Percentiles rank a stretch among this genome's conserved stretches.
Conservation (phyloP, 805 yeast species). For the Pichia pseudocactophila region DNA sequence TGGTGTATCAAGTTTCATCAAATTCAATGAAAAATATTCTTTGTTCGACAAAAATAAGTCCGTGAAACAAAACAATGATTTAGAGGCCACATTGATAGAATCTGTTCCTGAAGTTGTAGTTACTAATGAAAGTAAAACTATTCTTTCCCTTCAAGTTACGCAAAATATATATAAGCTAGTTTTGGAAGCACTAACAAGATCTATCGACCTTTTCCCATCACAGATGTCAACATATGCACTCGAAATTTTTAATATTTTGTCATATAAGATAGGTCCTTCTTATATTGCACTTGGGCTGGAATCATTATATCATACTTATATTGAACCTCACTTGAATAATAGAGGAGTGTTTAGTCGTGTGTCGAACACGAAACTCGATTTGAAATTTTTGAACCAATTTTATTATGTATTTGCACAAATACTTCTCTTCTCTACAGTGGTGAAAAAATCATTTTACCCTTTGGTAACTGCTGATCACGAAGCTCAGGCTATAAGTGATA, state of each 20-base stretch:
- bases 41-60: slow-evolving; percentile 25
- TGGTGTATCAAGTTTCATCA: slow-evolving; percentile 39
- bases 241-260: slow-evolving; percentile 57
- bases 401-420: slow-evolving; percentile 28
- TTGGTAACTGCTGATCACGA: slow-evolving; percentile 34
- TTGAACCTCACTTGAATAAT: slow-evolving; percentile 21
- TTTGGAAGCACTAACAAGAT: slow-evolving; percentile 70
- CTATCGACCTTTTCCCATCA: slow-evolving; percentile 61
- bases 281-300: slow-evolving; percentile 73
- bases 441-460: slow-evolving; percentile 69
- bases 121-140: slow-evolving; percentile 10
- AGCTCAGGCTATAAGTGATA: slow-evolving; percentile 12
- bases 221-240: slow-evolving; percentile 53
- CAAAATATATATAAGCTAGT: slow-evolving; percentile 60
- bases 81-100: background rate
- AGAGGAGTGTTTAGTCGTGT: slow-evolving; percentile 21
- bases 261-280: slow-evolving; percentile 62
- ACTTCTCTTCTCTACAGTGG: slow-evolving; percentile 58
- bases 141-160: slow-evolving; percentile 37
- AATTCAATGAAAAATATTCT: slow-evolving; percentile 36
- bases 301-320: slow-evolving; percentile 39
- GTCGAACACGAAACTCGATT: slow-evolving; percentile 7
- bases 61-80: slow-evolving; percentile 3
- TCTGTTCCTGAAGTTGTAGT: slow-evolving; percentile 10
- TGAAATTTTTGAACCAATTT: slow-evolving; percentile 18